Evolutionary conservation across 495 filamentous ascomycete genomes (phyloP).

Genomic region (Daldinia vernicosa): DNA sequence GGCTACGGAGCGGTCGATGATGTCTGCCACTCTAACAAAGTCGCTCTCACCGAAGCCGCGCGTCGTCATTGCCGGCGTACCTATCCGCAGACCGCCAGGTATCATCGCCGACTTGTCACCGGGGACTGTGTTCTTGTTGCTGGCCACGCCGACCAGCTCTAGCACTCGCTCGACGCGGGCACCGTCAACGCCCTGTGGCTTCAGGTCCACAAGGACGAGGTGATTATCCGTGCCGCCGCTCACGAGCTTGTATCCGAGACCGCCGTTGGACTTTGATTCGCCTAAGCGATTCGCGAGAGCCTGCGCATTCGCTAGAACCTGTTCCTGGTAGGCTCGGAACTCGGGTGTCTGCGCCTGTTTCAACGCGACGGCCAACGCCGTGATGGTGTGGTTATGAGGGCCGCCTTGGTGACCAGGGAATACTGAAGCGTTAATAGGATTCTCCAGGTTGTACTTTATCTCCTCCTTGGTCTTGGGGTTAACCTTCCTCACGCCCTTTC

Average conservation of each 20-base stretch:
- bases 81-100: slow-evolving; percentile 90
- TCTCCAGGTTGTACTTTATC: slow-evolving; percentile 89
- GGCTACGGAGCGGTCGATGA: slow-evolving; percentile 89
- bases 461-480: slow-evolving; percentile 85
- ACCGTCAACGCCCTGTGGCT: slow-evolving; percentile 88
- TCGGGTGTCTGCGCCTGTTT: slow-evolving; percentile 91
- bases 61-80: slow-evolving; percentile 97
- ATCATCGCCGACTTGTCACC: slow-evolving; percentile 93
- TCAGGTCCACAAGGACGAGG: slow-evolving; percentile 92
- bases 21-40: slow-evolving; percentile 88
- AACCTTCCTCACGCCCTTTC: slow-evolving; percentile 84
- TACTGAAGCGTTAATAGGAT: slow-evolving; percentile 93
- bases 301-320: slow-evolving; percentile 86
- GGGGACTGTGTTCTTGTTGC: slow-evolving; percentile 98
- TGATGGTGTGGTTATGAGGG: slow-evolving; percentile 99
- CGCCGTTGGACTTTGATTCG: slow-evolving; percentile 73
- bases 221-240: slow-evolving; percentile 97
- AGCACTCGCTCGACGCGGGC: slow-evolving; percentile 93
- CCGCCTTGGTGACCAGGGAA: slow-evolving; percentile 99
- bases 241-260: slow-evolving; percentile 89
- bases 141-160: slow-evolving; percentile 92
- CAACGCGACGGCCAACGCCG: slow-evolving; percentile 89
- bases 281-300: slow-evolving; percentile 81
- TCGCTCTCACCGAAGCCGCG: slow-evolving; percentile 87
- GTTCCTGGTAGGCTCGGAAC: slow-evolving; percentile 87